phyloP scores from a whole-genome alignment of 2,329 filamentous ascomycete genomes.

The Pseudogymnoascus sp. region DNA sequence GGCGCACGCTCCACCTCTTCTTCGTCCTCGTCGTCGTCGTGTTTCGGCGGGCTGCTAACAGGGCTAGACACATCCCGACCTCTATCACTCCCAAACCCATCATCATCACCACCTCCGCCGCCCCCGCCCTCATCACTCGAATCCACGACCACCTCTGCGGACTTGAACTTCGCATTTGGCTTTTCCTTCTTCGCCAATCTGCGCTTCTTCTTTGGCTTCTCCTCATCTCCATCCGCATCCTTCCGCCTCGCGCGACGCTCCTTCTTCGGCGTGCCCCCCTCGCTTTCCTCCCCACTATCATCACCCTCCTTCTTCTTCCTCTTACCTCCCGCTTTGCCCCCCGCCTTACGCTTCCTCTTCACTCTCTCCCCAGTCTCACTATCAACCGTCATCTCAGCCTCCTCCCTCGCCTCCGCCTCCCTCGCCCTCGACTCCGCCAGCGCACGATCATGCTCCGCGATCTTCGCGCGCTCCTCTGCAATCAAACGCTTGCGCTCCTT shows the following conservation, averaged over 20 bases:
- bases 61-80: slow-evolving; percentile 3
- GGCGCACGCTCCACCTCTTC: slow-evolving; percentile 7
- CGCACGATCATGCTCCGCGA: slow-evolving; percentile 66
- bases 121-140: background rate
- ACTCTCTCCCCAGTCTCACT: slow-evolving; percentile 73
- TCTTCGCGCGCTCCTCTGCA: slow-evolving; percentile 73
- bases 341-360: slow-evolving; percentile 63
- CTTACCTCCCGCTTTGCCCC: slow-evolving; percentile 31
- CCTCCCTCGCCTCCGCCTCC: slow-evolving; percentile 58
- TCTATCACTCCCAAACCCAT: background rate
- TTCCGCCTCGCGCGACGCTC: slow-evolving; percentile 16
- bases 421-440: slow-evolving; percentile 63
- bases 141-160: slow-evolving; percentile 4
- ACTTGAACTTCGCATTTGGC: slow-evolving; percentile 10
- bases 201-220: slow-evolving; percentile 30
- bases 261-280: slow-evolving; percentile 20
- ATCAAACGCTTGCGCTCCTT: slow-evolving; percentile 71
- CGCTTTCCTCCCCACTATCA: slow-evolving; percentile 27
- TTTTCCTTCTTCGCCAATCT: slow-evolving; percentile 26
- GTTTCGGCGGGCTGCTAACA: background rate
- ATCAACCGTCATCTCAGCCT: slow-evolving; percentile 75
- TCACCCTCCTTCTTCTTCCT: slow-evolving; percentile 32
- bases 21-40: background rate
- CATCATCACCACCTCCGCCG: background rate
- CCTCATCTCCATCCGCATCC: slow-evolving; percentile 25